Evolutionary conservation across 2,329 filamentous ascomycete genomes (phyloP).

Genomic region (Myotisia sp.): DNA sequence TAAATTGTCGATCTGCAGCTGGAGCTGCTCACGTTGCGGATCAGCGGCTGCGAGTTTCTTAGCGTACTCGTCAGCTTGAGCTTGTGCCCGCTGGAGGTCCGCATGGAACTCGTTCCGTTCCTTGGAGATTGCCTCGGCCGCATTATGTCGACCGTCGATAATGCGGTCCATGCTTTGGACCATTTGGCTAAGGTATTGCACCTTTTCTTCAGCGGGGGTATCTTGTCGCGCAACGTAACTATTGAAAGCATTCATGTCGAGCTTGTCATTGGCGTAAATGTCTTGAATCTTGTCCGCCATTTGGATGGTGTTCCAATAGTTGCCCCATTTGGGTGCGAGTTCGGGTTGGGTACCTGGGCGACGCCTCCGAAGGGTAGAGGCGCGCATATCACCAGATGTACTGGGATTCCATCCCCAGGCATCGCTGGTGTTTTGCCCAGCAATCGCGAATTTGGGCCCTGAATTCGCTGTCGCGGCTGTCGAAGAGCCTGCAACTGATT

Average conservation of each 20-base stretch:
- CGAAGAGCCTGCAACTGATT: not conserved
- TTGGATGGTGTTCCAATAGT: constrained; percentile 3
- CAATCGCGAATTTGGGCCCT: constrained; percentile 3
- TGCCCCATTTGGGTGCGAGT: constrained; percentile 3
- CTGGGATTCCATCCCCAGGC: constrained; percentile 1
- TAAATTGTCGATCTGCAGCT: constrained; percentile 2
- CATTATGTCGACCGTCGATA: not conserved
- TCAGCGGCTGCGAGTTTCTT: constrained; percentile 3
- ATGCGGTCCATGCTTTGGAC: constrained; percentile 3
- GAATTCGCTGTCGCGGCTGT: too few relatives aligned
- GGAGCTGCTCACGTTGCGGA: not conserved
- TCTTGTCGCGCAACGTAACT: constrained; percentile 1
- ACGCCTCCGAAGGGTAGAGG: too few relatives aligned
- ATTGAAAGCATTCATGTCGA: constrained; percentile 3
- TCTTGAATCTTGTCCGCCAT: constrained; percentile 1
- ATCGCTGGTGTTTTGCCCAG: constrained; percentile 2
- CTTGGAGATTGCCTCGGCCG: not conserved
- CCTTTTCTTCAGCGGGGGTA: constrained; percentile 1
- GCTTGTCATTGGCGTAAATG: constrained; percentile 3
- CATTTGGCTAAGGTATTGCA: not conserved
- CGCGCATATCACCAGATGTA: constrained; percentile 1
- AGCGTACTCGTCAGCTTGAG: constrained; percentile 2
- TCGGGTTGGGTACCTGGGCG: not conserved
- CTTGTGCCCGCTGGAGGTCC: not conserved
- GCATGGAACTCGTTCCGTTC: constrained; percentile 3